Evolutionary conservation across 106 monocot species (phyloP).

Genomic region (Dendrobium chrysotoxum): DNA sequence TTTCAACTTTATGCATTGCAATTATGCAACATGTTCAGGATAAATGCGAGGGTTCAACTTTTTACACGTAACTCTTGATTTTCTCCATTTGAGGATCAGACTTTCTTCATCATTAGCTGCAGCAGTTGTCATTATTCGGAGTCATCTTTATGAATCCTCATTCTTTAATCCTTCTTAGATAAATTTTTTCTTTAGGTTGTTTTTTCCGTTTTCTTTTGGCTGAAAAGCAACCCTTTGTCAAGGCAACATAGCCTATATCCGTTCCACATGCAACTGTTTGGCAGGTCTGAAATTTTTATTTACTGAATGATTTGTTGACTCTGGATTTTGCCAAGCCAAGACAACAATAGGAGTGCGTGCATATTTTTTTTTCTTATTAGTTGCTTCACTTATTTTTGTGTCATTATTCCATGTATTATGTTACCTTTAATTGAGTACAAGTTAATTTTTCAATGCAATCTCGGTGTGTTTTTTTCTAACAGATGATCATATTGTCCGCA

Average conservation of each 20-base stretch:
- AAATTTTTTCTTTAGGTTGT: too few relatives aligned
- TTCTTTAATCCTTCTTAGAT: too few relatives aligned
- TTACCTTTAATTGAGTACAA: neutral
- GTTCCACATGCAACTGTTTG: neutral
- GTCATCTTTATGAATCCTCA: too few relatives aligned
- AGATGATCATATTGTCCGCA: constrained; percentile 62
- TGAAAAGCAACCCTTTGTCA: neutral
- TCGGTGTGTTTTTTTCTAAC: constrained; percentile 12
- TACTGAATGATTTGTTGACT: neutral
- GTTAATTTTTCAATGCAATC: neutral
- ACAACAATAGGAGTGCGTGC: neutral
- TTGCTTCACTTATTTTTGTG: neutral
- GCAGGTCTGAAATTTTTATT: too few relatives aligned
- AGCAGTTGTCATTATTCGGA: too few relatives aligned
- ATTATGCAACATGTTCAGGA: too few relatives aligned
- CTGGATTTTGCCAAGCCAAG: neutral
- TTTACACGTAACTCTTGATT: too few relatives aligned
- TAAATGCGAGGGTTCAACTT: too few relatives aligned
- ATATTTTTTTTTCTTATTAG: neutral
- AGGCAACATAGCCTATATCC: neutral
- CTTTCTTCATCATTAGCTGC: too few relatives aligned
- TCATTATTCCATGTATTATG: neutral
- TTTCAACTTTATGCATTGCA: too few relatives aligned
- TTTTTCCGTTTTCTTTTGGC: neutral
- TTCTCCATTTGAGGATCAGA: too few relatives aligned